Evolutionary conservation across 805 yeast genomes (phyloP).

Genomic region (Isabelozyma rhagii): DNA sequence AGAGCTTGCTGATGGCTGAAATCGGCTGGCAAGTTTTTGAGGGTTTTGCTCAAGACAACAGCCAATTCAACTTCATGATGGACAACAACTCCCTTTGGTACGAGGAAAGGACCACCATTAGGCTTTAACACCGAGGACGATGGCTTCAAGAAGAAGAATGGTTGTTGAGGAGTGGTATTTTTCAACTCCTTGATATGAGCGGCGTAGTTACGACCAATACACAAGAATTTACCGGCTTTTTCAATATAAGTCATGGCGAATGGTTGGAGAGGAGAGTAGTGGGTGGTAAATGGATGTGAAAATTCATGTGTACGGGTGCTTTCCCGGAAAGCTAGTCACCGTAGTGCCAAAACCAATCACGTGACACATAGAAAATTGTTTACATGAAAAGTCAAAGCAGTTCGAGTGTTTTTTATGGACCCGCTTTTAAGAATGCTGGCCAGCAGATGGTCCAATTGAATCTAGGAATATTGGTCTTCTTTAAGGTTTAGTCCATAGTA

Average conservation of each 20-base stretch:
- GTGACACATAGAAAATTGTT: no score
- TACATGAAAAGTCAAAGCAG: no score
- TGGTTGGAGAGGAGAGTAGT: conserved; percentile 1
- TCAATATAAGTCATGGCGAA: conserved; percentile 45
- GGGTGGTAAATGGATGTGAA: neutral
- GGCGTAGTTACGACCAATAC: conserved; percentile 97
- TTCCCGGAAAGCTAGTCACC: no score
- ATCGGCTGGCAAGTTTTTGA: conserved; percentile 57
- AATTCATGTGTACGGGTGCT: neutral
- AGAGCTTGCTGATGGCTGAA: conserved; percentile 68
- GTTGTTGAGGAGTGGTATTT: conserved; percentile 77
- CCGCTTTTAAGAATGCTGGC: no score
- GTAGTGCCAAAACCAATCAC: no score
- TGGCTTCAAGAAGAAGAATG: conserved; percentile 93
- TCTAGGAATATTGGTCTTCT: no score
- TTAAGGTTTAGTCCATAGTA: no score
- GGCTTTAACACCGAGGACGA: conserved; percentile 64
- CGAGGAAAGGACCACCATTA: conserved; percentile 68
- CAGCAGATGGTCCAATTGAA: no score
- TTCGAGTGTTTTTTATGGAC: no score
- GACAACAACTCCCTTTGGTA: conserved; percentile 75
- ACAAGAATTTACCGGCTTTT: conserved; percentile 73
- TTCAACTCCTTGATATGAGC: conserved; percentile 91
- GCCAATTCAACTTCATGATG: conserved; percentile 97
- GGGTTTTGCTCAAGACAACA: conserved; percentile 59